These are phyloP conservation scores for Fallopia convolvulus DNA, from an alignment of 148 eudicot genomes.

Conservation along the genomic window DNA sequence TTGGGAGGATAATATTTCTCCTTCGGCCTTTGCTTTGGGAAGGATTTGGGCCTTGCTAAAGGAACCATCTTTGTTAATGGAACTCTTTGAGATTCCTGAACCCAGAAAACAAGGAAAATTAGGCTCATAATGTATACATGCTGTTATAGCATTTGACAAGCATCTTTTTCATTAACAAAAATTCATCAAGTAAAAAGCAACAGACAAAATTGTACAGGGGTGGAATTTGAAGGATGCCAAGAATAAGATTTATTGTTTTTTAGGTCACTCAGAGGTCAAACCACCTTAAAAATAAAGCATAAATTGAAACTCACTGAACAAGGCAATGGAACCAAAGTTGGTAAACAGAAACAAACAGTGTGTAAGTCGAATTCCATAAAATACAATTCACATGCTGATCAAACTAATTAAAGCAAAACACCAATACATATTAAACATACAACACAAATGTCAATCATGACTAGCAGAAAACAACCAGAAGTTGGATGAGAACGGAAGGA, in stretches of 20 bases:
- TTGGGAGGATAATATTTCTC: slow-evolving; percentile 23
- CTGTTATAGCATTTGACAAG: background rate
- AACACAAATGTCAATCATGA: slow-evolving; percentile 13
- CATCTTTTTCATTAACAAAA: background rate
- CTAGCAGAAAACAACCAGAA: slow-evolving; percentile 22
- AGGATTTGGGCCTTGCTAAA: slow-evolving; percentile 40
- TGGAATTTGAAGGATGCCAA: too few relatives aligned
- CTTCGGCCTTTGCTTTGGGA: slow-evolving; percentile 38
- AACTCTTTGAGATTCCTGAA: slow-evolving; percentile 40
- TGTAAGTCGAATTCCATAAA: background rate
- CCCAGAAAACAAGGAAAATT: background rate
- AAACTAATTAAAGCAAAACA: background rate
- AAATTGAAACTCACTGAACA: too few relatives aligned
- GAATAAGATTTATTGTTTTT: too few relatives aligned
- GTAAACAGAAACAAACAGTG: background rate
- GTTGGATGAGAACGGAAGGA: slow-evolving; percentile 31
- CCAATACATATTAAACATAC: background rate
- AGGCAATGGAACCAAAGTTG: too few relatives aligned
- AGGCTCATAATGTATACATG: background rate
- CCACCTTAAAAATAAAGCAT: too few relatives aligned
- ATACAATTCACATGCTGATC: background rate
- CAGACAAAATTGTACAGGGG: too few relatives aligned
- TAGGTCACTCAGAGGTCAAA: too few relatives aligned
- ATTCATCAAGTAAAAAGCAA: background rate
- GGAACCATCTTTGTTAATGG: slow-evolving; percentile 20